Conservation (phyloP, 2,329 filamentous ascomycete species). For the Aspergillus brasiliensis region DNA sequence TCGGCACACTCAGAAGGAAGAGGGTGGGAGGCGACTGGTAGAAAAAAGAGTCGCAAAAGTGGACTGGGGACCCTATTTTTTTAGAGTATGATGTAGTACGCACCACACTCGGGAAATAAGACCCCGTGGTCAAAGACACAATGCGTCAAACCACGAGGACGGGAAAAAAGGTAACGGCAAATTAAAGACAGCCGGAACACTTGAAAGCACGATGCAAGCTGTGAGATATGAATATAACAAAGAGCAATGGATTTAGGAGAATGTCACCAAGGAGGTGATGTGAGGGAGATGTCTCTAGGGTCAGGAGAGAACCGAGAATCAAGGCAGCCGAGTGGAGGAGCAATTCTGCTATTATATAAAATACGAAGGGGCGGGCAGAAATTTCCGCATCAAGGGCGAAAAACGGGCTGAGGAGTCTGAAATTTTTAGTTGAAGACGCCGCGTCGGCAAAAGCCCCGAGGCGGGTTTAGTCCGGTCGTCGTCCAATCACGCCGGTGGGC, state of each 20-base stretch:
- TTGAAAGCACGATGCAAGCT: neutral
- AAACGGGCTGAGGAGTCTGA: conserved; percentile 2
- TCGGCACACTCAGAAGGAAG: conserved; percentile 1
- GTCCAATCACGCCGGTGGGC: neutral
- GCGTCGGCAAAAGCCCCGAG: conserved; percentile 6
- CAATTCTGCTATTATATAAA: neutral
- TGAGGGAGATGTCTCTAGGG: conserved; percentile 11
- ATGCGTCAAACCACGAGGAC: neutral
- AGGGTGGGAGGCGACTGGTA: neutral
- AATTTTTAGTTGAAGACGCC: neutral
- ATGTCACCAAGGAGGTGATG: conserved; percentile 15
- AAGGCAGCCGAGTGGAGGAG: neutral
- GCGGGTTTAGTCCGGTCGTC: neutral
- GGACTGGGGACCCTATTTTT: neutral
- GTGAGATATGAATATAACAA: too few relatives aligned
- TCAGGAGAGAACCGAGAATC: neutral
- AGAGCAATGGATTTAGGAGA: neutral
- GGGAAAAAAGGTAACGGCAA: conserved; percentile 1
- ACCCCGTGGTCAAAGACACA: neutral
- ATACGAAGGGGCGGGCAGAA: conserved; percentile 15
- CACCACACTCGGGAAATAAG: conserved; percentile 11
- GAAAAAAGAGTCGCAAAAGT: conserved; percentile 3
- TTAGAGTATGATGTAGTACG: conserved; percentile 8
- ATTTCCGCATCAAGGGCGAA: conserved; percentile 21
- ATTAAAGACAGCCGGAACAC: neutral